phyloP scores from a whole-genome alignment of 768 basidiomycete species.

The Imleria badia region DNA sequence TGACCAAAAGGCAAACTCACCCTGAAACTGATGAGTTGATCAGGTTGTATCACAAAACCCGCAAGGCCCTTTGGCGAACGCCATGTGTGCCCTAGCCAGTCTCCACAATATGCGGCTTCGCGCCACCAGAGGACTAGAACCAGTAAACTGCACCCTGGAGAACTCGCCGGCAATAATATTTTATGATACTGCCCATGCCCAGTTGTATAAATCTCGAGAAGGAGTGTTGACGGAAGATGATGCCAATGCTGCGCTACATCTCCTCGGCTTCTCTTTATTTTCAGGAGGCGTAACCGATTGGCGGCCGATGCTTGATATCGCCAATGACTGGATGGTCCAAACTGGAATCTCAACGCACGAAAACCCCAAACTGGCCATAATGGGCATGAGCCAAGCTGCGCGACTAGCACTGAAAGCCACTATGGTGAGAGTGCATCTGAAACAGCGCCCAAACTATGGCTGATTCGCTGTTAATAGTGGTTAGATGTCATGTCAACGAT shows the following conservation, averaged over 20 bases:
- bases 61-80: conserved; percentile 67
- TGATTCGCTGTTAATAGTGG: conserved; percentile 51
- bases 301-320: conserved; percentile 66
- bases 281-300: conserved; percentile 69
- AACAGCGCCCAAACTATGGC: background rate
- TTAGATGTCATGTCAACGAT: conserved; percentile 73
- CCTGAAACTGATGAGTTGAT: conserved; percentile 13
- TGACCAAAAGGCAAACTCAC: conserved; percentile 1
- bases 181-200: conserved; percentile 65
- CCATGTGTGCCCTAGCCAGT: conserved; percentile 73
- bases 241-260: conserved; percentile 75
- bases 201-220: conserved; percentile 55
- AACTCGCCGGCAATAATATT: conserved; percentile 62
- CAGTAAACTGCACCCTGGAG: conserved; percentile 51
- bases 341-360: conserved; percentile 62
- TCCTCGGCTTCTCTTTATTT: conserved; percentile 71
- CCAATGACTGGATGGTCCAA: conserved; percentile 74
- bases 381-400: conserved; percentile 50
- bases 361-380: conserved; percentile 59
- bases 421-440: conserved; percentile 52
- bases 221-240: conserved; percentile 63
- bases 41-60: conserved; percentile 60
- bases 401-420: conserved; percentile 68
- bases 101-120: conserved; percentile 66
- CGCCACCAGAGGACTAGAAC: conserved; percentile 60